These are phyloP conservation scores for Neofusicoccum parvum DNA, from an alignment of 2,329 filamentous ascomycete genomes.

Conservation along the genomic window DNA sequence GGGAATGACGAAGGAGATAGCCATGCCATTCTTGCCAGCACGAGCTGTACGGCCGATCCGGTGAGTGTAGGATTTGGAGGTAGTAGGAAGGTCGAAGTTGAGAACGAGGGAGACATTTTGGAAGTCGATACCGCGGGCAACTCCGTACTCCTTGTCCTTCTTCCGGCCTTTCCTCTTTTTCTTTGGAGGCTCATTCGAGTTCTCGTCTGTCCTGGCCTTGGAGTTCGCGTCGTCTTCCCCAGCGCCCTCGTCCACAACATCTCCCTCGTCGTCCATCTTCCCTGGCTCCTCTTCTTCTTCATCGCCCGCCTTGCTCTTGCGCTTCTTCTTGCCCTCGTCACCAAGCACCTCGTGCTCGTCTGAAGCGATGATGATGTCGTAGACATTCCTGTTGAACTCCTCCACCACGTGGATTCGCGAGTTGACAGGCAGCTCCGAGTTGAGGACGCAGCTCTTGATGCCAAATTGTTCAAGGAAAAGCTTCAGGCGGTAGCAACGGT, in stretches of 20 bases:
- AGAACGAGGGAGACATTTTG: slow-evolving; percentile 80
- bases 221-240: slow-evolving; percentile 43
- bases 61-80: slow-evolving; percentile 93
- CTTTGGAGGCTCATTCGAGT: slow-evolving; percentile 41
- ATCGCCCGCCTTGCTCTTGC: slow-evolving; percentile 29
- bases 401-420: slow-evolving; percentile 92
- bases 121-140: slow-evolving; percentile 97
- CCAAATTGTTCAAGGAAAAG: slow-evolving; percentile 97
- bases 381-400: slow-evolving; percentile 94
- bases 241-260: slow-evolving; percentile 33
- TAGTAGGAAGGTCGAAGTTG: slow-evolving; percentile 92
- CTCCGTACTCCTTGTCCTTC: slow-evolving; percentile 83
- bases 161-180: slow-evolving; percentile 68
- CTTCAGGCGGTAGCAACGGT: slow-evolving; percentile 88
- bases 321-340: slow-evolving; percentile 52
- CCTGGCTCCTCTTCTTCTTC: slow-evolving; percentile 27
- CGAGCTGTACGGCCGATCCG: slow-evolving; percentile 91
- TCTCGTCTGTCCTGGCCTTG: slow-evolving; percentile 21
- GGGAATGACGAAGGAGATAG: slow-evolving; percentile 92
- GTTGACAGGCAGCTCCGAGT: slow-evolving; percentile 92
- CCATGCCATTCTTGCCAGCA: slow-evolving; percentile 89
- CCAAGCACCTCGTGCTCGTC: slow-evolving; percentile 87
- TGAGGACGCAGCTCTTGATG: slow-evolving; percentile 88
- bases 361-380: slow-evolving; percentile 96
- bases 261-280: slow-evolving; percentile 26